Base-by-base conservation (phyloP, 2,329 filamentous ascomycete species). In the Amesomyces nigricolor region DNA sequence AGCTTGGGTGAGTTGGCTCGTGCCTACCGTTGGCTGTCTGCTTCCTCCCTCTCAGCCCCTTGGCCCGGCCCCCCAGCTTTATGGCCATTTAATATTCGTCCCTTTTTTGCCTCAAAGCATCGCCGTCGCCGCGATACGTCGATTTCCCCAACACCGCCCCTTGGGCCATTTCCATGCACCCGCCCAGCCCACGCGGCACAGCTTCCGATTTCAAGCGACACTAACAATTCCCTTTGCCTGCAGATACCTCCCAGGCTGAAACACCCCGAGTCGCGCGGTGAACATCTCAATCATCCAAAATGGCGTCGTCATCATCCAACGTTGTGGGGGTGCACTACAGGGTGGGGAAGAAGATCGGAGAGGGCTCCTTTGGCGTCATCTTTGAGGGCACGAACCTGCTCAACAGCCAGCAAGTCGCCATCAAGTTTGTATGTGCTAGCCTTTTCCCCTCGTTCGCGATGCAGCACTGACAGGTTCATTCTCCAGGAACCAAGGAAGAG, bases 331-430 rank as follows among this genome's bases (percentile, higher is more conserved):
- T 99, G 64, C 94, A 99, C 77, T 99, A 99, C 75, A 84, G 94
- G 64, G 94, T 99, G 64, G 94, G 94, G 67, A 97, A 97, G 83
- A 99, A 99, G 79, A 97, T 99, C 66, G 94, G 94, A 72, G 94
- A 97, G 82, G 92, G 92, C 63, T 96, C 91, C 39, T 97, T 97
- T 69, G 92, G 92, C 78, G 94, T 97, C 66, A 96, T 97, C 70
- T 97, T 97, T 69, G 94, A 97, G 75, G 94, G 94, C 65, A 97
- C 91, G 69, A 99, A 99, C 73, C 81, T 99, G 66, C 81, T 99
- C 73, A 99, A 99, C 80, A 96, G 95, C 75, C 94, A 97, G 74
- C 91, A 96, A 76, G 92, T 99, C 61, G 94, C 94, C 68, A 99
- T 99, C 80, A 99, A 99, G 80, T 99, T 99, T 75, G 90, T 95